phyloP scores from a whole-genome alignment of 2,329 filamentous ascomycete genomes.

The Epichloe sibirici region DNA sequence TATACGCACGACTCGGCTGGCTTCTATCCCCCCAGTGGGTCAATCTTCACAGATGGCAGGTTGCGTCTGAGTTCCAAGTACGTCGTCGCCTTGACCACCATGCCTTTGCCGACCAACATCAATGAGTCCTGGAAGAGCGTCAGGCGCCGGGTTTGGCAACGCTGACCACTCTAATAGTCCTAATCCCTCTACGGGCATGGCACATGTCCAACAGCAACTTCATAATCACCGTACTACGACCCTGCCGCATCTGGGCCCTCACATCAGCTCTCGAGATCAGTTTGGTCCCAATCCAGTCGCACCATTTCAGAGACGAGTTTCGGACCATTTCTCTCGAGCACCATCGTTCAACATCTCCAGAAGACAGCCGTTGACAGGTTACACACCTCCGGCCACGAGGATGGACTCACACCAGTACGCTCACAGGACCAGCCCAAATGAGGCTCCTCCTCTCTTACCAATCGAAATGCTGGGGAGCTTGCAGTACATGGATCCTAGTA shows the following conservation, averaged over 20 bases:
- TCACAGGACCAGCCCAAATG: constrained; percentile 17
- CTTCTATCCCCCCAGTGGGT: constrained; percentile 33
- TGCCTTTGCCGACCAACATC: background rate
- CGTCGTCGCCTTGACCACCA: constrained; percentile 21
- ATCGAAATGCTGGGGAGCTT: constrained; percentile 47
- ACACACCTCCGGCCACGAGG: constrained; percentile 30
- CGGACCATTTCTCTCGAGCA: constrained; percentile 38
- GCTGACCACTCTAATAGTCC: constrained; percentile 23
- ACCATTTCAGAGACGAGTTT: constrained; percentile 31
- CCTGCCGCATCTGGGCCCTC: constrained; percentile 37
- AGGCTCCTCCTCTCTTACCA: constrained; percentile 40
- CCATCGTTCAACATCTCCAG: constrained; percentile 38
- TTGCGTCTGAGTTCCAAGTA: constrained; percentile 44
- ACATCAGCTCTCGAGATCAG: constrained; percentile 39
- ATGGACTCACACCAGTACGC: constrained; percentile 36
- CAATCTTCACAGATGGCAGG: constrained; percentile 41
- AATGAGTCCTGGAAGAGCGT: background rate
- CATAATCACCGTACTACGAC: constrained; percentile 30
- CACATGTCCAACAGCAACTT: constrained; percentile 35
- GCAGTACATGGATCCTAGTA: constrained; percentile 39
- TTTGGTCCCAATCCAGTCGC: constrained; percentile 37
- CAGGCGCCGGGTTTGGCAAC: constrained; percentile 6
- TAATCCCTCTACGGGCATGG: constrained; percentile 42
- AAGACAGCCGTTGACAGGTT: constrained; percentile 35
- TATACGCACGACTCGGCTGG: constrained; percentile 38